Conservation (phyloP, 805 yeast species). For the Candida yuanshanica region DNA sequence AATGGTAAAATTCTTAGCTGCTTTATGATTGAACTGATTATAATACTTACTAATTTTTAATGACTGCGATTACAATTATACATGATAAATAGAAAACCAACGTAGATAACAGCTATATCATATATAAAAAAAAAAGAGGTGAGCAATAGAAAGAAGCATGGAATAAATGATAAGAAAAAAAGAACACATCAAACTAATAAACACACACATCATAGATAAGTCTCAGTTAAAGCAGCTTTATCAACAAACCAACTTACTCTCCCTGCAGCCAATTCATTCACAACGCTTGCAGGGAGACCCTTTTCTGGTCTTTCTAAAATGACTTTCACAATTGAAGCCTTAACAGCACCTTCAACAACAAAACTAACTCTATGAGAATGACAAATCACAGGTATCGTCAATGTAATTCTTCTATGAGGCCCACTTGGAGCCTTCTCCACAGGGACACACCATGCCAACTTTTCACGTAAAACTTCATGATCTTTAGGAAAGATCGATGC, state of each 20-base stretch:
- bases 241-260: conserved; percentile 97
- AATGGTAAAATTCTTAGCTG: neutral
- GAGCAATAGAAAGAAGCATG: neutral
- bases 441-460: conserved; percentile 92
- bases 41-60: too few relatives aligned
- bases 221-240: conserved; percentile 79
- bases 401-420: conserved; percentile 78
- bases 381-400: conserved; percentile 90
- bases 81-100: too few relatives aligned
- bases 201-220: conserved; percentile 24
- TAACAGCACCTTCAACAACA: conserved; percentile 94
- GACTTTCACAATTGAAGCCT: conserved; percentile 85
- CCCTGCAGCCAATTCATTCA: conserved; percentile 95
- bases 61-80: too few relatives aligned
- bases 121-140: neutral
- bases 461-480: conserved; percentile 82
- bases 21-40: neutral
- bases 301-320: conserved; percentile 97
- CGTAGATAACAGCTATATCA: too few relatives aligned
- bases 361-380: conserved; percentile 90
- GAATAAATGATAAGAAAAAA: neutral
- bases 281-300: conserved; percentile 89
- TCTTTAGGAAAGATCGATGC: conserved; percentile 91
- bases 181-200: neutral
- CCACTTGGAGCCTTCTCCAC: conserved; percentile 89